These are phyloP conservation scores for Mytilinidion resinicola DNA, from an alignment of 495 filamentous ascomycete genomes.

Conservation along the genomic window DNA sequence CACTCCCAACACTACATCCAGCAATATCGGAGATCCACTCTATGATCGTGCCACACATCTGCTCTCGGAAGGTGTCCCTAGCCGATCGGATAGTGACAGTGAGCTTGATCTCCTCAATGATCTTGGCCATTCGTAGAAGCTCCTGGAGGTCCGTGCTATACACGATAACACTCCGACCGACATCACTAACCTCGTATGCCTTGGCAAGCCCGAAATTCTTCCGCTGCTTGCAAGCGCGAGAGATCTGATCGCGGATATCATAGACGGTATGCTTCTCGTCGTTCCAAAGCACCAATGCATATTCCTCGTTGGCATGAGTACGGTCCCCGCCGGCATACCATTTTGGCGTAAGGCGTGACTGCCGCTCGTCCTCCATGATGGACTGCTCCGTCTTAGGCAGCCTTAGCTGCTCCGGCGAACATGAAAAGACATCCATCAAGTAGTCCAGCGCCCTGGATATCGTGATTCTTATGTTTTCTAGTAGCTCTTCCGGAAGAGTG, in stretches of 20 bases:
- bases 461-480: slow-evolving; percentile 70
- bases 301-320: slow-evolving; percentile 59
- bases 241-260: slow-evolving; percentile 86
- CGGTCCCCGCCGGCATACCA: slow-evolving; percentile 62
- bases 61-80: slow-evolving; percentile 89
- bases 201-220: slow-evolving; percentile 61
- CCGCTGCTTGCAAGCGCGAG: slow-evolving; percentile 74
- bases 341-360: slow-evolving; percentile 64
- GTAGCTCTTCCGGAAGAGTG: slow-evolving; percentile 63
- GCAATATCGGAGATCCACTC: slow-evolving; percentile 94
- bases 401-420: slow-evolving; percentile 89
- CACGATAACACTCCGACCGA: slow-evolving; percentile 76
- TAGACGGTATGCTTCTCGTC: slow-evolving; percentile 95
- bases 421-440: slow-evolving; percentile 93
- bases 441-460: slow-evolving; percentile 84
- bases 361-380: slow-evolving; percentile 73
- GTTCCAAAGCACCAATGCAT: slow-evolving; percentile 89
- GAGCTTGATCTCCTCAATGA: slow-evolving; percentile 91
- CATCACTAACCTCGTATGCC: slow-evolving; percentile 79
- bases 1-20: slow-evolving; percentile 75
- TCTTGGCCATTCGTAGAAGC: slow-evolving; percentile 66
- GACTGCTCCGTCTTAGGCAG: slow-evolving; percentile 72
- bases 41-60: slow-evolving; percentile 97
- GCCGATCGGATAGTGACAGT: slow-evolving; percentile 92
- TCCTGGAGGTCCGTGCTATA: slow-evolving; percentile 64